Evolutionary conservation across 2,329 filamentous ascomycete species (phyloP), one percentile per base, ranked within the genome.

Genomic region (Akanthomyces muscarius): DNA sequence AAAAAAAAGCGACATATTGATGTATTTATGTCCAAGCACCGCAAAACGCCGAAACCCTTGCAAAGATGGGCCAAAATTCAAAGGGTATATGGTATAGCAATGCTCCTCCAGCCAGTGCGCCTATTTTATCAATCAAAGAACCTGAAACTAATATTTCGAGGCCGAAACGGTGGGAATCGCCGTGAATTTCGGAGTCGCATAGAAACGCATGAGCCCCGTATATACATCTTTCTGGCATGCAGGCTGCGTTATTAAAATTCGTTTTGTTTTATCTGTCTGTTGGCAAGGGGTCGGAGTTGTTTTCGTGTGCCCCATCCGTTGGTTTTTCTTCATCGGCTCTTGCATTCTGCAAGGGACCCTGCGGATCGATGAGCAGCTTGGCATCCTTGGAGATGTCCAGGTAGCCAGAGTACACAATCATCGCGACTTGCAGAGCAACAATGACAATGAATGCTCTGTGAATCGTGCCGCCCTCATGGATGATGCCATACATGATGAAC

Each of bases 401-500:
- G 66, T 82, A 84, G 5, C 81, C 65, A 0, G 83, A 79, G 64
- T 83, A 86, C 2, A 77, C 68, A 41, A 80, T 72, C 23, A 79
- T 78, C 28, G 79, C 71, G 0, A 77, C 76, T 55, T 84, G 76
- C 30, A 86, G 71, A 4, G 75, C 79, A 3, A 89, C 75, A 2
- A 90, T 84, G 4, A 92, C 79, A 38, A 85, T 75, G 72, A 89
- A 90, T 0, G 87, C 85, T 41, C 83, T 82, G 14, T 85, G 85
- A 13, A 89, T 86, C 53, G 80, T 80, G 18, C 86, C 83, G n/a
- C 83, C 83, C 42, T 75, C 70, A 61, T 84, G 79, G 25, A 88
- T 80, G 47, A 90, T 88, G 53, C 80, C 88, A 64, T 89, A 91
- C 65, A 91, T 82, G 60, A 92, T 81, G 41, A 91, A 90, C 0